A percentile compares a stretch with the other conserved stretches of the same genome.
These are phyloP conservation scores for Vigna reflexopilosa DNA, from an alignment of 306 rosid genomes.

Conservation along the genomic window DNA sequence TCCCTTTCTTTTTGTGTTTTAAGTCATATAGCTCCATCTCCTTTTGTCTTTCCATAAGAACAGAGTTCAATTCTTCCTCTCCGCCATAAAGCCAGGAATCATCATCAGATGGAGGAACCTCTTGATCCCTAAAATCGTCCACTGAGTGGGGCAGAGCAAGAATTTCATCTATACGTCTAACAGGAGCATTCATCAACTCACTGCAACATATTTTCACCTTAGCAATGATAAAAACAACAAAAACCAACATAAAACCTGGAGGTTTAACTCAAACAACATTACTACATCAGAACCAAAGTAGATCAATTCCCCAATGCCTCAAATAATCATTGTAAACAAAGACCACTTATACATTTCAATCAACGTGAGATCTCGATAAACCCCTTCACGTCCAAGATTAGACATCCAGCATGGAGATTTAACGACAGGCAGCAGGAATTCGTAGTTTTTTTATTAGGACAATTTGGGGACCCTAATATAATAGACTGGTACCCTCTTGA, in stretches of 20 bases:
- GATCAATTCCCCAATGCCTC: not conserved
- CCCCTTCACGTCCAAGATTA: not conserved
- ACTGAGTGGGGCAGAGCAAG: conserved; percentile 69
- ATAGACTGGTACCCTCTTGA: not conserved
- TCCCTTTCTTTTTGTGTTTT: conserved; percentile 70
- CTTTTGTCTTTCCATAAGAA: conserved; percentile 85
- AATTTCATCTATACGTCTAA: conserved; percentile 88
- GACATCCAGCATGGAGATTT: not conserved
- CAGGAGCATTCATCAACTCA: conserved; percentile 84
- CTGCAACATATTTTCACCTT: conserved; percentile 58
- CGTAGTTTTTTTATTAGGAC: not conserved
- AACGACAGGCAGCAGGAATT: not conserved
- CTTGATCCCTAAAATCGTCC: conserved; percentile 65
- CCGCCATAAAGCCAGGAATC: conserved; percentile 91
- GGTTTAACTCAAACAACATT: not conserved
- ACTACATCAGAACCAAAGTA: not conserved
- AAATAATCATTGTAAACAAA: not conserved
- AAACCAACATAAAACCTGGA: conserved; percentile 3
- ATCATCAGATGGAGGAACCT: conserved; percentile 80
- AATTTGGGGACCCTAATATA: not conserved
- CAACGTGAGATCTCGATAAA: not conserved
- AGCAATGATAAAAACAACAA: conserved; percentile 30
- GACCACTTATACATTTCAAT: not conserved
- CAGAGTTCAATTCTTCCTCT: conserved; percentile 83
- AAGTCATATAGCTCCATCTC: conserved; percentile 79